These are phyloP conservation scores for Hsuehochloa calcarea DNA, from an alignment of 176 grass and related monocot species.

Conservation along the genomic window DNA sequence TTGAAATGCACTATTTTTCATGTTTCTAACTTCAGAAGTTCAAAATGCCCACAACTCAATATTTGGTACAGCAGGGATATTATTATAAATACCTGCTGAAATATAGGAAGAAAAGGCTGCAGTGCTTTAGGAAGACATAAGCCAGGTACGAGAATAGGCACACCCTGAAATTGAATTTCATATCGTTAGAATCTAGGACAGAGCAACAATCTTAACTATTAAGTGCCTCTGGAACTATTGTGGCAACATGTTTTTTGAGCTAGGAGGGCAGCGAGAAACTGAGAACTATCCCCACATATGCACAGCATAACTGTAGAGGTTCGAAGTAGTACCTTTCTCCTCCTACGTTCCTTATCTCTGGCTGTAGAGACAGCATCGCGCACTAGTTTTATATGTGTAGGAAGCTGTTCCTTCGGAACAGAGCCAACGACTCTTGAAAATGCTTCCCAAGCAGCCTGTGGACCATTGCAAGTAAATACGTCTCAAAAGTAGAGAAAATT, in stretches of 20 bases:
- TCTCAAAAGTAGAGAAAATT: slow-evolving; percentile 10
- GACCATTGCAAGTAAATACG: slow-evolving; percentile 33
- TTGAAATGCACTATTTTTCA: not conserved
- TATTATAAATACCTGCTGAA: slow-evolving; percentile 73
- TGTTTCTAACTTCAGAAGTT: slow-evolving; percentile 1
- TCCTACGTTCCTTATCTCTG: slow-evolving; percentile 95
- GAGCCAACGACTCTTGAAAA: slow-evolving; percentile 84
- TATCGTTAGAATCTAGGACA: slow-evolving; percentile 32
- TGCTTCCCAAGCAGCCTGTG: slow-evolving; percentile 92
- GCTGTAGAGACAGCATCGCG: slow-evolving; percentile 95
- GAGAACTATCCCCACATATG: not conserved
- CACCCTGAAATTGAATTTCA: slow-evolving; percentile 63
- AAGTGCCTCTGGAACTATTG: slow-evolving; percentile 5
- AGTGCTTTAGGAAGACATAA: slow-evolving; percentile 93
- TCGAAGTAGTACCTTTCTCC: slow-evolving; percentile 62
- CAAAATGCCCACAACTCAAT: not conserved
- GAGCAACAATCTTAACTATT: not conserved
- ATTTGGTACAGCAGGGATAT: not conserved
- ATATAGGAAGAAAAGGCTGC: slow-evolving; percentile 91
- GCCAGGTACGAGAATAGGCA: slow-evolving; percentile 80
- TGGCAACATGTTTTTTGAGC: not conserved
- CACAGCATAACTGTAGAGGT: slow-evolving; percentile 22
- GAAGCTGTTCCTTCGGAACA: slow-evolving; percentile 83
- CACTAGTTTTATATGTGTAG: slow-evolving; percentile 87
- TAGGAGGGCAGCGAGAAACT: not conserved